Evolutionary conservation across 164 flowering plant genomes (phyloP).

Genomic region (Vitis labrusca): DNA sequence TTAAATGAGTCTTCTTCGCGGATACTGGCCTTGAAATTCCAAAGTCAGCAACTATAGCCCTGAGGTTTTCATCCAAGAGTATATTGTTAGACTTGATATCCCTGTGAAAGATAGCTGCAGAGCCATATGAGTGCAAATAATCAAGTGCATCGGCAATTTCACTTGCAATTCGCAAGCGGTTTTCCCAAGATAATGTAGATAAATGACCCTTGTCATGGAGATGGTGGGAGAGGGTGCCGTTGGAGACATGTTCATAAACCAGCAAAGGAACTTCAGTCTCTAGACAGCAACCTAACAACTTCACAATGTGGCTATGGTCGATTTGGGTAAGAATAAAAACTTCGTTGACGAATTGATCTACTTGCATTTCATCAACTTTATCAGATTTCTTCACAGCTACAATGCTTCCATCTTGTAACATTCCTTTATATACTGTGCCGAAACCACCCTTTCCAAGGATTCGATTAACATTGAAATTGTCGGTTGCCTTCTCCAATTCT

Average conservation of each 20-base stretch:
- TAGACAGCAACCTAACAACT: neutral
- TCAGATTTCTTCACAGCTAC: neutral
- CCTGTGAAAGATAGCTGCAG: neutral
- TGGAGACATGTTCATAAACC: too few species aligned
- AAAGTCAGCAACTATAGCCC: neutral
- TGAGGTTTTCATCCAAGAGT: neutral
- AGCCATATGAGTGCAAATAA: neutral
- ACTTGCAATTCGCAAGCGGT: neutral
- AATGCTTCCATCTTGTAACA: conserved; percentile 1
- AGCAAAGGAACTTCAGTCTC: conserved; percentile 1
- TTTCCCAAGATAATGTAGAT: neutral
- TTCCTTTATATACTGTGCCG: conserved; percentile 1
- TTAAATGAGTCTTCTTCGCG: neutral
- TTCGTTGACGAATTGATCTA: neutral
- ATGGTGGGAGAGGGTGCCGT: neutral
- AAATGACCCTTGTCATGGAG: neutral
- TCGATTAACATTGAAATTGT: neutral
- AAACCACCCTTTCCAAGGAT: neutral
- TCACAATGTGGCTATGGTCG: neutral
- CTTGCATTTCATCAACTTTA: neutral
- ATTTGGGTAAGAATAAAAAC: neutral
- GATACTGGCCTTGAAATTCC: neutral
- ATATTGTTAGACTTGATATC: neutral
- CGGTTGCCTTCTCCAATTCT: neutral
- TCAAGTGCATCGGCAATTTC: neutral